Evolutionary conservation across 2,329 filamentous ascomycete species (phyloP), one percentile per base, ranked within the genome.

Genomic region (Emmonsiellopsis sp.): DNA sequence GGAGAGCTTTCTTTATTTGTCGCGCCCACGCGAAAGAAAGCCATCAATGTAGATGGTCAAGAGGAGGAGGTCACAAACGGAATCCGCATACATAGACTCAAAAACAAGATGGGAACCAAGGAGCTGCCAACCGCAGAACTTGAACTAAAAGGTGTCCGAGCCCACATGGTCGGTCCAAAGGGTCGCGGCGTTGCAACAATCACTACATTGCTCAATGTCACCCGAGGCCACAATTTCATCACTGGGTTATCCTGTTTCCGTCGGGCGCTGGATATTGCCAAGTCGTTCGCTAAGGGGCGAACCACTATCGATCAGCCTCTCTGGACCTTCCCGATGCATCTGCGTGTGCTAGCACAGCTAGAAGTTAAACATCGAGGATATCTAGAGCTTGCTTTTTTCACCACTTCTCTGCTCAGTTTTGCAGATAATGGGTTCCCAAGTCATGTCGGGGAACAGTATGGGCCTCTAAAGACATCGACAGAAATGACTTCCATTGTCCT

Each of bases 91-190:
- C 78, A 81, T 50, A 75, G 83, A 0, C 71, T 87, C 8, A 87
- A 87, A 69, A 77, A 79, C 65, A 87, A 87, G 61, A 74, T 84
- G 5, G 85, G 84, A 34, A 87, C 84, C 0, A 77, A 77, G 42
- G 74, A 80, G 1, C 71, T 87, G 0, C 83, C 84, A 0, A 87
- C 84, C 0, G 84, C 83, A 0, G 84, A 87, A 64, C 74, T 87
- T 0, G 81, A 81, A 53, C 74, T 84, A 5, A 67, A 74, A n/a
- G 74, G 72, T 37, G 79, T 79, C 72, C 75, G 80, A 2, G 80
- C 69, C 7, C 80, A 80, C 75, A 70, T 86, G 11, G 68, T 87
- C 35, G 85, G 84, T 7, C 68, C 75, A 5, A 78, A 83, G 57
- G 83, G 83, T 3, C 67, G 76, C 34, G 84, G 84, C 1, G 76